Evolutionary conservation across 257 asterid species (phyloP), one percentile per base, ranked within the genome.

Genomic region (Plantago elongata): DNA sequence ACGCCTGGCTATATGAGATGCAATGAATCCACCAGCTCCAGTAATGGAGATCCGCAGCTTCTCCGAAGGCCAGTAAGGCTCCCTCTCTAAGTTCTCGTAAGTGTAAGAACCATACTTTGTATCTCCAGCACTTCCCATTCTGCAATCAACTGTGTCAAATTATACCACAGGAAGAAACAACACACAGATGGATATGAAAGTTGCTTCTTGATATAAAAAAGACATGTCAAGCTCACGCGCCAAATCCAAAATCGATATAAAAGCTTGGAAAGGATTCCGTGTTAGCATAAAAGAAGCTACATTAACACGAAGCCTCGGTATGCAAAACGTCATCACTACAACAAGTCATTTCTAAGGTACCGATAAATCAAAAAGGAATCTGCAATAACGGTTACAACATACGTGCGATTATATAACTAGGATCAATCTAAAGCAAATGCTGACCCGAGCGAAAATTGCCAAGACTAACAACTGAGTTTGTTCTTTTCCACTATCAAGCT

Each of bases 21-120:
- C 96, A 52, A 88, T 88, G 50, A 88, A 88, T 22, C 96, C 96
- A 51, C 94, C 96, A 0, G 96, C 94, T 37, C 96, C 96, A 0
- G 94, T 88, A 51, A 88, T 88, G 67, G 96, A 88, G 60, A 88
- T 71, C 45, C 83, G 61, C 51, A 88, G 89, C 79, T 85, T 88
- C 62, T 79, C 87, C 0, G 91, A 70, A 6, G 91, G 90, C 96
- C 96, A 88, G 66, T 88, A 88, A 51, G 73, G 90, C 55, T 88
- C 95, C 76, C 94, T 82, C 79, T 91, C 95, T 7, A 91, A 91
- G 71, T 63, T 71, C 66, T 86, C 87, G 37, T 86, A 88, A 4
- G 94, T 91, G 85, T 82, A 88, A 3, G 79, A 80, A 51, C 94
- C 95, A 27, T 86, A 91, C 7, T 69, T 64, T 58, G 66, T 66